Evolutionary conservation across 2,329 filamentous ascomycete species (phyloP).

Genomic region (Colletotrichum sp.): DNA sequence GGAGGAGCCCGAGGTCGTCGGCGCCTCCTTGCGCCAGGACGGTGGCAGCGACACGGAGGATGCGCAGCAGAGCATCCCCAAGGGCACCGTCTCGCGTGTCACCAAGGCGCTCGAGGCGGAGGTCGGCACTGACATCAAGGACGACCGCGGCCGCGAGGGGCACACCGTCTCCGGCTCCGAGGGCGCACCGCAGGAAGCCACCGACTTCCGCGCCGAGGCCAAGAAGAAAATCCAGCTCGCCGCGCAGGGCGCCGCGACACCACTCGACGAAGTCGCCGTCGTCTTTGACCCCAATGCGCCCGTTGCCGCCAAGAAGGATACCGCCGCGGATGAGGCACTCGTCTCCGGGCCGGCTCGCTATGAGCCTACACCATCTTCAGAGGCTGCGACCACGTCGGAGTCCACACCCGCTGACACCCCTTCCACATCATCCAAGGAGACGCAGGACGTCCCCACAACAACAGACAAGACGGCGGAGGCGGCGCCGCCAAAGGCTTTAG

Average conservation of each 20-base stretch:
- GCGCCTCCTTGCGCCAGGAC: neutral
- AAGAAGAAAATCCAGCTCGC: slow-evolving; percentile 18
- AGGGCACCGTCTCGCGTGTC: neutral
- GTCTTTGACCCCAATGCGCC: slow-evolving; percentile 6
- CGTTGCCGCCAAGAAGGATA: neutral
- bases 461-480: neutral
- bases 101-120: neutral
- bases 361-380: neutral
- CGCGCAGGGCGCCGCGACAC: neutral
- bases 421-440: neutral
- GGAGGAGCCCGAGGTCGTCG: neutral
- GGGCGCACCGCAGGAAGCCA: slow-evolving; percentile 2
- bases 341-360: neutral
- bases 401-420: neutral
- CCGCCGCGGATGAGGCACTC: neutral
- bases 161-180: neutral
- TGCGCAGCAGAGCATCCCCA: neutral
- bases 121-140: slow-evolving; percentile 14
- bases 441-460: neutral
- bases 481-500: neutral
- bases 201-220: slow-evolving; percentile 10
- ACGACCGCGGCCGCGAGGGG: slow-evolving; percentile 13
- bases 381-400: neutral
- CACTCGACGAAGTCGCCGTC: slow-evolving; percentile 12
- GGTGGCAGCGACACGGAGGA: neutral